Percentiles rank a stretch among this genome's conserved stretches.
Evolutionary conservation across 208 protist genomes (phyloP).

Genomic region (Porcisia deanei): DNA sequence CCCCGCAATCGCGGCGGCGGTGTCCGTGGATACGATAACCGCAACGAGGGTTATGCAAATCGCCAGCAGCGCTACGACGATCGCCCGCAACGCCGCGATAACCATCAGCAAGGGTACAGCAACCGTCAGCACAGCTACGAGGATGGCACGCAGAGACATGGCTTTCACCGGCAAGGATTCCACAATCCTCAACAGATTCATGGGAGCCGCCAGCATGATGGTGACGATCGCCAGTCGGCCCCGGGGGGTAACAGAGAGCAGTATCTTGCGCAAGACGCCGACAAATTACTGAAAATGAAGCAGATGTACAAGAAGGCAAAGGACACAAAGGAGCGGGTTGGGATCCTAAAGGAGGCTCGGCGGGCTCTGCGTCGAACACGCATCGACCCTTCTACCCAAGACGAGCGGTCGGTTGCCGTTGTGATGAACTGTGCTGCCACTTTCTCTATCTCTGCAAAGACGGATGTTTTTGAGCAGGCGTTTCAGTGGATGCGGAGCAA

Average conservation of each 20-base stretch:
- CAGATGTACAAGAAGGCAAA: slow-evolving; percentile 59
- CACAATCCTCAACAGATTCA: slow-evolving; percentile 1
- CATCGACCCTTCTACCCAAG: slow-evolving; percentile 83
- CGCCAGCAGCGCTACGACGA: slow-evolving; percentile 12
- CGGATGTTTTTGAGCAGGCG: slow-evolving; percentile 55
- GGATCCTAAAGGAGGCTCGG: slow-evolving; percentile 54
- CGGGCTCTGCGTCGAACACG: slow-evolving; percentile 44
- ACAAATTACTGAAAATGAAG: slow-evolving; percentile 68
- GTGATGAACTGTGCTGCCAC: slow-evolving; percentile 77
- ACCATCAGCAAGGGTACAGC: slow-evolving; percentile 13
- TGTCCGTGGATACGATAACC: slow-evolving; percentile 9
- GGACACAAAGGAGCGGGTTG: slow-evolving; percentile 44
- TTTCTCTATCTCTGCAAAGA: slow-evolving; percentile 38
- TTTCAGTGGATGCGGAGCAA: slow-evolving; percentile 70
- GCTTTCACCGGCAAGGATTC: slow-evolving; percentile 6
- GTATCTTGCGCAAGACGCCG: slow-evolving; percentile 54
- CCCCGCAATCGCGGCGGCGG: background rate
- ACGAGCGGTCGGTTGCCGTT: slow-evolving; percentile 72
- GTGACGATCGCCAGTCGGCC: slow-evolving; percentile 2
- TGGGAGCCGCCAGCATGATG: slow-evolving; percentile 5
- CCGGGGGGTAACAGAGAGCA: slow-evolving; percentile 10
- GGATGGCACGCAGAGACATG: background rate
- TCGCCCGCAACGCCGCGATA: background rate
- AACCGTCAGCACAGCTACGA: background rate
- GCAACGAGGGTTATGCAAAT: slow-evolving; percentile 8